phyloP scores from a whole-genome alignment of 2,329 filamentous ascomycete genomes.

The Trichoderma sp. region DNA sequence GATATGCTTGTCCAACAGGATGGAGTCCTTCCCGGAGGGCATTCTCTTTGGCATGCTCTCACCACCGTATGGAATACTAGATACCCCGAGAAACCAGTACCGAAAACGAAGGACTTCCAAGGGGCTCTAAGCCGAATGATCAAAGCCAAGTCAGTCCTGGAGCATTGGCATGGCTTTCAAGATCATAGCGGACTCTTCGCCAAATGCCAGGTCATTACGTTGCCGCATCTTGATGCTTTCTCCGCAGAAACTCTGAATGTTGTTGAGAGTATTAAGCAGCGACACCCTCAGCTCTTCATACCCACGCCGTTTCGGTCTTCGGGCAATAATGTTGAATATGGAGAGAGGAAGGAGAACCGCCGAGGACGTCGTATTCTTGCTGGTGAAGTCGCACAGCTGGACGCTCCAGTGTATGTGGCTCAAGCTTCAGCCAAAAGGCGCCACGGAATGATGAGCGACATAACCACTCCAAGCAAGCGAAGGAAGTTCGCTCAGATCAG shows the following conservation, averaged over 20 bases:
- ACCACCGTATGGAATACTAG: constrained; percentile 44
- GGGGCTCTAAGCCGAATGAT: constrained; percentile 40
- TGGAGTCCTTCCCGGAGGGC: constrained; percentile 52
- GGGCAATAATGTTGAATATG: neutral
- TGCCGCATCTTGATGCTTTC: constrained; percentile 42
- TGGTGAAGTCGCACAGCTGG: constrained; percentile 47
- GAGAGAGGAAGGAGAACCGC: constrained; percentile 24
- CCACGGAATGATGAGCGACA: constrained; percentile 26
- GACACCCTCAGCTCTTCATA: constrained; percentile 40
- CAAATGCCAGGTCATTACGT: constrained; percentile 46
- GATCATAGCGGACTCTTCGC: constrained; percentile 41
- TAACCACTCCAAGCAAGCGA: constrained; percentile 22
- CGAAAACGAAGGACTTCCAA: constrained; percentile 40
- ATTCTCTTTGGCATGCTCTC: constrained; percentile 49
- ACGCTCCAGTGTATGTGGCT: constrained; percentile 51
- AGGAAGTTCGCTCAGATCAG: neutral
- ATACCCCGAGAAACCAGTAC: constrained; percentile 41
- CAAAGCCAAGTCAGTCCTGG: constrained; percentile 35
- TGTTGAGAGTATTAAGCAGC: constrained; percentile 47
- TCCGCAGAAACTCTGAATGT: constrained; percentile 42
- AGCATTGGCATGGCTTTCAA: constrained; percentile 47
- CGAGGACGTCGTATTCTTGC: constrained; percentile 40
- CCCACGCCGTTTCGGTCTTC: constrained; percentile 27
- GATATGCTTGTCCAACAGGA: constrained; percentile 32
- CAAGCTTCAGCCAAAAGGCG: constrained; percentile 37